Percentiles rank a stretch among this genome's conserved stretches.
Conservation (phyloP, 2,329 filamentous ascomycete species). For the Claviceps lovelessii region DNA sequence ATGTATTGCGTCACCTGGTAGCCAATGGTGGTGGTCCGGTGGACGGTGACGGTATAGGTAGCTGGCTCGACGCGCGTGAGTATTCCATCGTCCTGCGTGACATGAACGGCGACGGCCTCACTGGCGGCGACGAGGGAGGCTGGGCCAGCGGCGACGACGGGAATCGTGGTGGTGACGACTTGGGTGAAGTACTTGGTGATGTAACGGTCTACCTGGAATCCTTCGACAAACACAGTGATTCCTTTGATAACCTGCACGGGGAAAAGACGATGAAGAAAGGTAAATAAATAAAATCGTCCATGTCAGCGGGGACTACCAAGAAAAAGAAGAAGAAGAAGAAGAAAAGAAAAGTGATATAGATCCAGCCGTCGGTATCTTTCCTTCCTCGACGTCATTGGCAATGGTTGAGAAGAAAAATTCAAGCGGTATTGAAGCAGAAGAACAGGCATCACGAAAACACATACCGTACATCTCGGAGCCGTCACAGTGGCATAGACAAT, state of each 20-base stretch:
- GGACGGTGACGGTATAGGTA: background rate
- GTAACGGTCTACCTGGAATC: background rate
- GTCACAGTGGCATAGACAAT: background rate
- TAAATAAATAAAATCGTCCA: background rate
- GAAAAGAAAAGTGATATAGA: background rate
- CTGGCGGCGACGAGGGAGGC: too few relatives aligned
- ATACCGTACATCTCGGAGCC: background rate
- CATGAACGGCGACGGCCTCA: too few relatives aligned
- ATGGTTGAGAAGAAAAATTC: too few relatives aligned
- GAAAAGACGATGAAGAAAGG: too few relatives aligned
- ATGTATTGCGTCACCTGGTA: background rate
- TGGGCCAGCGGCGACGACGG: background rate
- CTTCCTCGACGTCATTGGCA: too few relatives aligned
- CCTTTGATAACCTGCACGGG: background rate
- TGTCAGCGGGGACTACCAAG: background rate
- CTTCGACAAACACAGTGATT: background rate
- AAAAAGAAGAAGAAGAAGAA: background rate
- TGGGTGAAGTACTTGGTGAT: background rate
- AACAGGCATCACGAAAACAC: background rate
- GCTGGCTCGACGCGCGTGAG: background rate
- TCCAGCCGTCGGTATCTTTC: too few relatives aligned
- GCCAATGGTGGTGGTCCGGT: background rate
- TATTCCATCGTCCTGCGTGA: background rate
- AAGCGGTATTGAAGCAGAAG: too few relatives aligned
- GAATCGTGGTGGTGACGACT: background rate